These are phyloP conservation scores for Kondoa subrosea DNA, from an alignment of 768 basidiomycete genomes.

Conservation along the genomic window DNA sequence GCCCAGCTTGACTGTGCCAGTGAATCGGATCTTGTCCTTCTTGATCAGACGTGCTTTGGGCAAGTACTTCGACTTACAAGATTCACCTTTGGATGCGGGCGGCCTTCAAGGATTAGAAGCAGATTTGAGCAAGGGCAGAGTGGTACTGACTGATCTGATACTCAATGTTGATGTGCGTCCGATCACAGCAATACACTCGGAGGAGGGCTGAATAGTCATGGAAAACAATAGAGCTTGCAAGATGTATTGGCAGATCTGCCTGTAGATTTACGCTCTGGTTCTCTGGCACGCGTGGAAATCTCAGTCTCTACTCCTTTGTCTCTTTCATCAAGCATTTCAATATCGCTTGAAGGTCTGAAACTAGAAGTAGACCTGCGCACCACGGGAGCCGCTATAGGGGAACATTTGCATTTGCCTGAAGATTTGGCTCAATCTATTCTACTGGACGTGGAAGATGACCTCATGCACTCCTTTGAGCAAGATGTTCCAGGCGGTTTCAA, in stretches of 20 bases:
- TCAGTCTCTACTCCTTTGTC: conserved; percentile 1
- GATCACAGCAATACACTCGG: not conserved
- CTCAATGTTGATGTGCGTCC: not conserved
- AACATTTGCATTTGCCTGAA: not conserved
- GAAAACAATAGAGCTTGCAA: not conserved
- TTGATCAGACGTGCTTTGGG: not conserved
- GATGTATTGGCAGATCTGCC: not conserved
- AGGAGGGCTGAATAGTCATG: not conserved
- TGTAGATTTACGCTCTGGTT: not conserved
- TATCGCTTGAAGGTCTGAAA: not conserved
- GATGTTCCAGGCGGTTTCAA: conserved; percentile 15
- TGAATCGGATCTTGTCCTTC: not conserved
- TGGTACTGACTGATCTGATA: not conserved
- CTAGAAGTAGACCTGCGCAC: not conserved
- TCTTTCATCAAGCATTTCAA: not conserved
- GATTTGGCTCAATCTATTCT: not conserved
- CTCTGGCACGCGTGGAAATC: not conserved
- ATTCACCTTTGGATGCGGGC: not conserved
- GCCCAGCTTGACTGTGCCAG: not conserved
- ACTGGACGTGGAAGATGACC: conserved; percentile 2
- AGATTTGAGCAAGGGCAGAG: not conserved
- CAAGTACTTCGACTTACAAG: not conserved
- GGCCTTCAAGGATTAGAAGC: not conserved
- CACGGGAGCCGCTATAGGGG: not conserved
- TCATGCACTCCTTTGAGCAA: not conserved